phyloP scores from a whole-genome alignment of 768 basidiomycete species.

The Collybia sp. region DNA sequence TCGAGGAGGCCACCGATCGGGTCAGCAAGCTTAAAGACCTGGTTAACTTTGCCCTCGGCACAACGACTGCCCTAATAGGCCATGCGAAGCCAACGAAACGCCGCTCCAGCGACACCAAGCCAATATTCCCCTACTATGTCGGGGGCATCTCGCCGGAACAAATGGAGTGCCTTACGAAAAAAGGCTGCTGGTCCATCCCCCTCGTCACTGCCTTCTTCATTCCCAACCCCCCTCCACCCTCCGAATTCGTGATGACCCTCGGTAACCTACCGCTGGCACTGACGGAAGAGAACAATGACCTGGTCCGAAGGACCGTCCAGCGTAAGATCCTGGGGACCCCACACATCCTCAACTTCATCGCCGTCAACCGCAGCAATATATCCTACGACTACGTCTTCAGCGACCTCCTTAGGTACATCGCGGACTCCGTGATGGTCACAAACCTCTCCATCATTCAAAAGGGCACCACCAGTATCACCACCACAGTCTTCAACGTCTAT shows the following conservation, averaged over 20 bases:
- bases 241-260: neutral
- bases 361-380: neutral
- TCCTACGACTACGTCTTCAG: neutral
- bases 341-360: neutral
- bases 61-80: neutral
- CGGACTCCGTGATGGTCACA: neutral
- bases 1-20: neutral
- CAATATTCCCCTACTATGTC: neutral
- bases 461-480: neutral
- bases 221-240: neutral
- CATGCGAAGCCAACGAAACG: neutral
- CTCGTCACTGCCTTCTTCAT: neutral
- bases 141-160: neutral
- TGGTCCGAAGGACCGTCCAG: neutral
- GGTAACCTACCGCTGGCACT: neutral
- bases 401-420: neutral
- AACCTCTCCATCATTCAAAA: neutral
- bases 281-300: neutral
- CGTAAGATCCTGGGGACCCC: neutral
- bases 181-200: neutral
- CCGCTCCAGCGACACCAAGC: neutral
- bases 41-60: neutral
- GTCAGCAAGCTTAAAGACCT: neutral
- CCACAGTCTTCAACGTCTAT: neutral
- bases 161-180: neutral